Conservation (phyloP, 176 grass and related monocot species). For the Musa troglodytarum region DNA sequence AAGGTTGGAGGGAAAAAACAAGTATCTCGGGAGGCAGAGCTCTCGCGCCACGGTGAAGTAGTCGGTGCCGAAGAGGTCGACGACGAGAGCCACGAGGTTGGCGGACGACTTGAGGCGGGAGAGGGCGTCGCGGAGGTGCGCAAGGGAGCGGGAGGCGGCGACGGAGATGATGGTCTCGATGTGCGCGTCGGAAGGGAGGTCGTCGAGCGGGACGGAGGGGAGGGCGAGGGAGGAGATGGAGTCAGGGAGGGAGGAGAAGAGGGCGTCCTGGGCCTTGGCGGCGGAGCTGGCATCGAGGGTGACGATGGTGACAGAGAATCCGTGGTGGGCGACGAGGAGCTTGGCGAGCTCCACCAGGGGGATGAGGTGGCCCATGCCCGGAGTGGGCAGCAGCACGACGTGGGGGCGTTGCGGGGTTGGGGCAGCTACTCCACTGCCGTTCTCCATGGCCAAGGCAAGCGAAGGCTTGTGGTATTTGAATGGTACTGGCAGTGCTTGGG, state of each 20-base stretch:
- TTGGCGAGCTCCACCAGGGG: constrained; percentile 49
- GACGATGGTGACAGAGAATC: constrained; percentile 49
- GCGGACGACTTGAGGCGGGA: neutral
- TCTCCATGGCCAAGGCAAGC: constrained; percentile 4
- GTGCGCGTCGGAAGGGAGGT: constrained; percentile 25
- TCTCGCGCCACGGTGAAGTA: constrained; percentile 24
- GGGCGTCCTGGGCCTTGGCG: constrained; percentile 25
- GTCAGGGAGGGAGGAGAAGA: constrained; percentile 17
- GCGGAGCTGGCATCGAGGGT: constrained; percentile 29
- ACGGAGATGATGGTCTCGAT: constrained; percentile 47
- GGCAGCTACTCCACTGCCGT: neutral
- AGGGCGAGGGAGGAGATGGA: constrained; percentile 25
- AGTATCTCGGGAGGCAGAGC: constrained; percentile 25
- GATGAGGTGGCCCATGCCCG: constrained; percentile 73
- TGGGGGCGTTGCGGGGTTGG: neutral
- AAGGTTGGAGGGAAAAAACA: constrained; percentile 62
- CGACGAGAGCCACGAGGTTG: constrained; percentile 38
- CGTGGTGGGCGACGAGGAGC: constrained; percentile 38
- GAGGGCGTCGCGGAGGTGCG: neutral
- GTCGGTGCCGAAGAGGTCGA: constrained; percentile 34
- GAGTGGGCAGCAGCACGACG: constrained; percentile 39
- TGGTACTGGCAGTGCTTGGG: neutral
- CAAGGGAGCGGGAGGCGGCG: constrained; percentile 1
- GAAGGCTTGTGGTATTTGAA: neutral
- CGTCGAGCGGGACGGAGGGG: constrained; percentile 6